phyloP scores from a whole-genome alignment of 2,329 filamentous ascomycete species.

The Exophiala viscosa region DNA sequence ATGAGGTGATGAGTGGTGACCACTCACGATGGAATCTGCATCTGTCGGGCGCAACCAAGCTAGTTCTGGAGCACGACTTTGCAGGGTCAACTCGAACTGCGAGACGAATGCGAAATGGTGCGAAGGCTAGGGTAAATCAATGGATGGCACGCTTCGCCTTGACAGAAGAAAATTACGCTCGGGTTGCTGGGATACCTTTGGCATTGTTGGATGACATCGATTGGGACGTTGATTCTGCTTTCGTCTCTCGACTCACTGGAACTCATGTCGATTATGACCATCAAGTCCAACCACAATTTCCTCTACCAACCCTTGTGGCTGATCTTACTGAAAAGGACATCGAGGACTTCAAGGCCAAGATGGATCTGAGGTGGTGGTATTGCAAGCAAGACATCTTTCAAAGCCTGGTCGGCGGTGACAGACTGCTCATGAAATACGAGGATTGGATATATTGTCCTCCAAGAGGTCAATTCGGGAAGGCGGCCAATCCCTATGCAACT shows the following conservation, averaged over 20 bases:
- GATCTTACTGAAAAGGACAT: constrained; percentile 58
- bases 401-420: constrained; percentile 80
- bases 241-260: constrained; percentile 59
- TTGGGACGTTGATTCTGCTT: constrained; percentile 51
- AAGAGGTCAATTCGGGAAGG: constrained; percentile 70
- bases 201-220: constrained; percentile 43
- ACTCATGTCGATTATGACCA: constrained; percentile 56
- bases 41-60: constrained; percentile 68
- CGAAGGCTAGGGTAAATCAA: constrained; percentile 35
- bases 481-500: constrained; percentile 79
- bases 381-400: constrained; percentile 92
- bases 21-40: constrained; percentile 96
- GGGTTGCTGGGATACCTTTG: constrained; percentile 37
- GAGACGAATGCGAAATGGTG: constrained; percentile 58
- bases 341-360: constrained; percentile 72
- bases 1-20: constrained; percentile 91
- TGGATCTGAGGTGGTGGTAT: constrained; percentile 95
- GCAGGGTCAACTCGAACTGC: constrained; percentile 67
- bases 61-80: constrained; percentile 80
- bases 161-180: constrained; percentile 22
- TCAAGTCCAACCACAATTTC: constrained; percentile 38
- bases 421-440: constrained; percentile 76
- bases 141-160: constrained; percentile 32
- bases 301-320: constrained; percentile 7
- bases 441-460: constrained; percentile 86